Percentiles rank a stretch among this genome's conserved stretches.
These are phyloP conservation scores for Kickxella alabastrina DNA, from an alignment of 192 early-diverging fungal genomes.

Conservation along the genomic window DNA sequence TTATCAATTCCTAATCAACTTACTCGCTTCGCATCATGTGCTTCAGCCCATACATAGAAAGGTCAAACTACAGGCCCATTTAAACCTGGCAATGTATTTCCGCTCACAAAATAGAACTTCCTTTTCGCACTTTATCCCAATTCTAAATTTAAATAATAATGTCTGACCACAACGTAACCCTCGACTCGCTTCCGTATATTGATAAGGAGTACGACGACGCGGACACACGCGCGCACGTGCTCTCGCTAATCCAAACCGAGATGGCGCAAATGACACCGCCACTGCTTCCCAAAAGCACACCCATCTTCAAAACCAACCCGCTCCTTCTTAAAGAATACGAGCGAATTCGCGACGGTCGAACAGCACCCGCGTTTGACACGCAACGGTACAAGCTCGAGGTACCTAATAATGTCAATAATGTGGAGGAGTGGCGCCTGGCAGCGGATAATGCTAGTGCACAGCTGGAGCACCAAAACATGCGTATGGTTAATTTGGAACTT, in stretches of 20 bases:
- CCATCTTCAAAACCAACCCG: conserved; percentile 32
- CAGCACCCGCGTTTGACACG: conserved; percentile 30
- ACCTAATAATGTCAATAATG: conserved; percentile 3
- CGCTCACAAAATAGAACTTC: too few relatives aligned
- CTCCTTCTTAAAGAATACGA: conserved; percentile 45
- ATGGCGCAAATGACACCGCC: conserved; percentile 38
- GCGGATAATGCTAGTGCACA: conserved; percentile 44
- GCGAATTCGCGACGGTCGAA: conserved; percentile 20
- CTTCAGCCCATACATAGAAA: too few relatives aligned
- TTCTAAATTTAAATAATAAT: too few relatives aligned
- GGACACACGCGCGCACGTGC: conserved; percentile 13
- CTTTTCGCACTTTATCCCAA: too few relatives aligned
- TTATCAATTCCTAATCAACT: neutral
- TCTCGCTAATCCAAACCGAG: conserved; percentile 33
- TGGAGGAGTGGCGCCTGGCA: conserved; percentile 24
- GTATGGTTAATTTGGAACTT: conserved; percentile 42
- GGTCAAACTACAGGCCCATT: too few relatives aligned
- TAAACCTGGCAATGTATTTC: too few relatives aligned
- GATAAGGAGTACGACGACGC: conserved; percentile 50
- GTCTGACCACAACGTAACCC: too few relatives aligned
- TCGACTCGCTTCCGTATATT: conserved; percentile 47
- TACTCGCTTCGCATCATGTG: too few relatives aligned
- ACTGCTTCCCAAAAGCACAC: conserved; percentile 15
- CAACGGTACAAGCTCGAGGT: conserved; percentile 41
- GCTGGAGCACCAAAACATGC: conserved; percentile 44